These are phyloP conservation scores for Amylostereum chailletii DNA, from an alignment of 1,284 basidiomycete species.

Conservation along the genomic window DNA sequence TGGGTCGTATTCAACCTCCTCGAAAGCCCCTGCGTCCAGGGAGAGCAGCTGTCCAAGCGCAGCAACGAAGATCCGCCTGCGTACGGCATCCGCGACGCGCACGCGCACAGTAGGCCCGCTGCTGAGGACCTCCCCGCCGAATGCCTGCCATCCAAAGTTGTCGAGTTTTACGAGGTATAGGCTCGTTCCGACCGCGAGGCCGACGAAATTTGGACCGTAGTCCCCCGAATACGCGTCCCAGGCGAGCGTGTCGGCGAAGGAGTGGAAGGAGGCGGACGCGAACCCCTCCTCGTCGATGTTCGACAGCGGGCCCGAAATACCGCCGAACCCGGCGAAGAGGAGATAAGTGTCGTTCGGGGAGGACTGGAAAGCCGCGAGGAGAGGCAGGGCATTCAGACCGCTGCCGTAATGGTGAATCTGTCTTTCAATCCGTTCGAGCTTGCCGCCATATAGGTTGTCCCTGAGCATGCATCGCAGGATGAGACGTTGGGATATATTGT, in stretches of 20 bases:
- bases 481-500: too few relatives aligned
- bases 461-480: constrained; percentile 16
- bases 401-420: constrained; percentile 57
- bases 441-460: constrained; percentile 52
- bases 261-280: constrained; percentile 50
- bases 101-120: constrained; percentile 34
- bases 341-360: constrained; percentile 43
- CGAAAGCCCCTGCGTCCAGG: constrained; percentile 50
- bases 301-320: constrained; percentile 41
- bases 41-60: constrained; percentile 37
- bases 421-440: constrained; percentile 46
- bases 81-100: constrained; percentile 36
- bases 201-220: constrained; percentile 54
- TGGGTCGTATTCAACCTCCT: constrained; percentile 33
- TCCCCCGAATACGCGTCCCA: constrained; percentile 57
- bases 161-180: constrained; percentile 47
- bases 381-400: constrained; percentile 46
- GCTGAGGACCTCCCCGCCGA: constrained; percentile 40
- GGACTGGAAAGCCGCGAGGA: constrained; percentile 40
- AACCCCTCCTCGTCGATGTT: constrained; percentile 52
- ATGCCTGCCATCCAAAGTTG: constrained; percentile 55
- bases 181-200: constrained; percentile 45
- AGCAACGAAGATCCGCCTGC: constrained; percentile 44
- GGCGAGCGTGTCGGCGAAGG: constrained; percentile 45
- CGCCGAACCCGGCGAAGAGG: constrained; percentile 44